These are phyloP conservation scores for Solanum etuberosum DNA, from an alignment of 257 asterid species.

Conservation along the genomic window DNA sequence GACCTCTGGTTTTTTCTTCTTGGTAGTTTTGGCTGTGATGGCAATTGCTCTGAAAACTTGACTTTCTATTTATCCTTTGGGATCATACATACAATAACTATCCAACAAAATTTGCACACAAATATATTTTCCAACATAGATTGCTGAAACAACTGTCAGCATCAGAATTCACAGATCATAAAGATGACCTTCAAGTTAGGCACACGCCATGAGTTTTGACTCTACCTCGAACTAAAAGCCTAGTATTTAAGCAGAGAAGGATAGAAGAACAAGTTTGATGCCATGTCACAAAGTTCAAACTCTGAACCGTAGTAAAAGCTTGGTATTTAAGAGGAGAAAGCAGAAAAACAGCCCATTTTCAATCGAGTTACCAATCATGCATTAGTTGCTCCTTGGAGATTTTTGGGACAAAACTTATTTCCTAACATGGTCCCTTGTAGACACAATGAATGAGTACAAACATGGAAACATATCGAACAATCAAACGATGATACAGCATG, in stretches of 20 bases:
- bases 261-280: background rate
- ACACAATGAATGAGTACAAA: background rate
- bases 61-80: background rate
- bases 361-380: background rate
- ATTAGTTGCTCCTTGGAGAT: background rate
- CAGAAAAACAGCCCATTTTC: background rate
- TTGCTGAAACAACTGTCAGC: background rate
- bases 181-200: background rate
- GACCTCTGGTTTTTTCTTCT: background rate
- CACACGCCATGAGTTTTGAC: background rate
- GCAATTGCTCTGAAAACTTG: background rate
- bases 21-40: background rate
- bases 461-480: background rate
- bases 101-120: background rate
- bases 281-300: background rate
- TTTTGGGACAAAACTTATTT: background rate
- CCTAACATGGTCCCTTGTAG: background rate
- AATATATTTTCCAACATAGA: background rate
- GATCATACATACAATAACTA: background rate
- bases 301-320: background rate
- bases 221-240: background rate
- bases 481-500: background rate
- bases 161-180: background rate
- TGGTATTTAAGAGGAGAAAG: background rate
- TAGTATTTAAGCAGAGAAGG: background rate